Evolutionary conservation across 352 stramenopile species (phyloP).

Genomic region (Globisporangium spiculum): DNA sequence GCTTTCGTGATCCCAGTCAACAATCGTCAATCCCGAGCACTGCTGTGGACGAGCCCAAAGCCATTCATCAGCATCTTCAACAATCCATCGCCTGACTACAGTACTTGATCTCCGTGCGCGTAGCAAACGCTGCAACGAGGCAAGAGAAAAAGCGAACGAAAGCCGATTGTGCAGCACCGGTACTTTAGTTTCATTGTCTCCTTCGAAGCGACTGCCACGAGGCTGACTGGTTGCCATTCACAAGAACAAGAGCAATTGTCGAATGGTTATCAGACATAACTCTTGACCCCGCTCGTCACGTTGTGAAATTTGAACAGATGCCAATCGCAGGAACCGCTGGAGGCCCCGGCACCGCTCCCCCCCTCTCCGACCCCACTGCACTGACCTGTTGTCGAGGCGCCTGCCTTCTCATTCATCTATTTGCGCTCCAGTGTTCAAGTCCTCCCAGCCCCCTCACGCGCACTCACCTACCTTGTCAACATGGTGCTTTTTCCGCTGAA

Average conservation of each 20-base stretch:
- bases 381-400: not conserved
- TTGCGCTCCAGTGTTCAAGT: not conserved
- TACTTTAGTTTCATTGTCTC: not conserved
- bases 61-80: not conserved
- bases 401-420: not conserved
- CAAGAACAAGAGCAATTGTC: constrained; percentile 1
- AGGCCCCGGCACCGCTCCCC: not conserved
- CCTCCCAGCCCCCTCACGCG: not conserved
- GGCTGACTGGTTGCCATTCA: not conserved
- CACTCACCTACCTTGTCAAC: not conserved
- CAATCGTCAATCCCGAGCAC: not conserved
- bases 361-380: not conserved
- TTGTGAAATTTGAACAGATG: not conserved
- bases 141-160: not conserved
- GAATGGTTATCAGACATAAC: not conserved
- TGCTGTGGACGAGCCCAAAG: not conserved
- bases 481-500: not conserved
- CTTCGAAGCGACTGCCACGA: not conserved
- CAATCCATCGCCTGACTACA: not conserved
- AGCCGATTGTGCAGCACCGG: not conserved
- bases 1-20: not conserved
- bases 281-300: not conserved
- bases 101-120: not conserved
- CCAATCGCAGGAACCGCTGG: not conserved
- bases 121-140: not conserved